phyloP scores from a whole-genome alignment of 177 flowering plant genomes.

The Tripterygium wilfordii region DNA sequence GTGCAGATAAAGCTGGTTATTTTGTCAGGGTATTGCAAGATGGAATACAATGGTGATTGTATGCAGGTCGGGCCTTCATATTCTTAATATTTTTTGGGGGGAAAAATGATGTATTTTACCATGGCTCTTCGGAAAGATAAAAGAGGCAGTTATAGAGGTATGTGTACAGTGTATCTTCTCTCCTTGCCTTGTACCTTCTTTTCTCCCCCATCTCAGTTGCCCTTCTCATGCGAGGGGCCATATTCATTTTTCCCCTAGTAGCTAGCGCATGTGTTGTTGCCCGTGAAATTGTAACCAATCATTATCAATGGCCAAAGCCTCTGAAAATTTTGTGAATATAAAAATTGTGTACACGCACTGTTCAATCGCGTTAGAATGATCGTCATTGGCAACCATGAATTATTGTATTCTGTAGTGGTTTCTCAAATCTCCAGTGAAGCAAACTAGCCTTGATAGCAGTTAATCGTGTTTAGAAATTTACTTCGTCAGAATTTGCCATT shows the following conservation, averaged over 20 bases:
- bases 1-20: conserved; percentile 36
- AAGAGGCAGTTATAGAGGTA: conserved; percentile 40
- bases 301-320: too few species aligned
- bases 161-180: conserved; percentile 45
- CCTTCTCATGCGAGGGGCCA: conserved; percentile 17
- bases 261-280: conserved; percentile 33
- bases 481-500: too few species aligned
- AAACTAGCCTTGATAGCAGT: conserved; percentile 4
- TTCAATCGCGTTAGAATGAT: conserved; percentile 6
- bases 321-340: too few species aligned
- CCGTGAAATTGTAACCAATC: too few species aligned
- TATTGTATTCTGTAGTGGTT: conserved; percentile 12
- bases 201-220: conserved; percentile 10
- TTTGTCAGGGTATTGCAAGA: conserved; percentile 11
- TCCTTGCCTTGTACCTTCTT: conserved; percentile 13
- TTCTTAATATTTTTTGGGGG: conserved; percentile 11
- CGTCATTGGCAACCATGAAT: conserved; percentile 7
- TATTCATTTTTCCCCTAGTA: conserved; percentile 27
- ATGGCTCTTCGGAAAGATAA: conserved; percentile 28
- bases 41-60: conserved; percentile 8
- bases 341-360: too few species aligned
- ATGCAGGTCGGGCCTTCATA: conserved; percentile 18
- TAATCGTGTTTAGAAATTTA: too few species aligned
- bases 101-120: conserved; percentile 41
- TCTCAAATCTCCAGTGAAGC: conserved; percentile 3